Percentiles rank a stretch among this genome's conserved stretches.
phyloP scores from a whole-genome alignment of 257 asterid species.

The Solanum megistacrolobum region DNA sequence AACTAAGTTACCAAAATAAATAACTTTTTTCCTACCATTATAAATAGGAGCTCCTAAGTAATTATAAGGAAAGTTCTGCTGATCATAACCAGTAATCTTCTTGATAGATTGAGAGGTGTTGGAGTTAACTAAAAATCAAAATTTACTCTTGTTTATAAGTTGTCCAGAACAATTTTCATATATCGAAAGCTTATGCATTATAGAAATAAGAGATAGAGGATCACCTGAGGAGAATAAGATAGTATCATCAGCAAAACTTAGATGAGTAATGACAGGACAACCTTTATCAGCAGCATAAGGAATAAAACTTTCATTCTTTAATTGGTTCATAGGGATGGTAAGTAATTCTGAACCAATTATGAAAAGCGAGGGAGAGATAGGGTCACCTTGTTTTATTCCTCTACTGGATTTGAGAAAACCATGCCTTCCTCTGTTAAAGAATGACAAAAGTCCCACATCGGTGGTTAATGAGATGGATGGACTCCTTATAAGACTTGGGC shows the following conservation, averaged over 20 bases:
- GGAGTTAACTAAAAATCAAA: too few species aligned
- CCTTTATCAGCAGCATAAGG: neutral
- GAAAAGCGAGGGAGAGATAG: neutral
- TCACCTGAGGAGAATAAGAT: neutral
- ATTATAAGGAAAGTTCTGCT: neutral
- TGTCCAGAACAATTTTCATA: neutral
- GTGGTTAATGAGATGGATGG: too few species aligned
- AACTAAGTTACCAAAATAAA: neutral
- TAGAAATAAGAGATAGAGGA: neutral
- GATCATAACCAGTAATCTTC: neutral
- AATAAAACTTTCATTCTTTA: neutral
- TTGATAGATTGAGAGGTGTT: too few species aligned
- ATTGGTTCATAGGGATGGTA: neutral
- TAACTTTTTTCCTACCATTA: neutral
- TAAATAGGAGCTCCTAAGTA: neutral
- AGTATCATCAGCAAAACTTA: neutral
- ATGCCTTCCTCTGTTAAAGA: neutral
- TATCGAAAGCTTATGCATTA: neutral
- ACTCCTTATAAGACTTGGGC: too few species aligned
- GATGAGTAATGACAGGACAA: neutral
- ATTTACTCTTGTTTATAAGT: neutral
- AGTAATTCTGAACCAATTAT: neutral
- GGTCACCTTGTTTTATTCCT: neutral
- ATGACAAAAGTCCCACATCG: too few species aligned
- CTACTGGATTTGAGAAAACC: neutral